Base-by-base conservation (phyloP, 2,329 filamentous ascomycete species). In the Paecilomyces variotii region DNA sequence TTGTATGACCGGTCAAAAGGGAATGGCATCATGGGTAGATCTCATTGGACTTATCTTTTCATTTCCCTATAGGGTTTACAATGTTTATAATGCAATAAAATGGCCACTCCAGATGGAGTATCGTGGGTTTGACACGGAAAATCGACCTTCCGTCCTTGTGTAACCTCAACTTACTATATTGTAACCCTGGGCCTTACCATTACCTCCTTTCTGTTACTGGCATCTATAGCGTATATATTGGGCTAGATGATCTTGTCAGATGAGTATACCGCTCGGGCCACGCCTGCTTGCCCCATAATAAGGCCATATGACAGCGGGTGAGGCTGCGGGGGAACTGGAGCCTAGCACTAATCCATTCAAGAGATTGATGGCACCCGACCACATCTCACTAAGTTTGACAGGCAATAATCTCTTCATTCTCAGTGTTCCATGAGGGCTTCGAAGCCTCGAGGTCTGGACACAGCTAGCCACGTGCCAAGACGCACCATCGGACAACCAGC, bases 181-280 rank as follows among this genome's bases (percentile, higher is more conserved):
- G 35, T 45, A 45, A 19, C 5, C 35, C 14, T 45, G 14, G 5
- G 12, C 2, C 30, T 32, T 45, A 6, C 35, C 35, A 19, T 45
- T n/a, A 6, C 35, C 35, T 45, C 35, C 35, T 45, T 45, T 45
- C 35, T 19, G 35, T 45, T 19, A 45, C 14, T 19, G 35, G 14
- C 35, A 45, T 45, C 4, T 19, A 45, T 45, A 45, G 57, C 57
- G 57, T 54, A 58, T 59, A 59, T 61, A 57, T 30, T 57, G 14
- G 24, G 50, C 32, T 52, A 35, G 39, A 45, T 45, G 39, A 45
- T 45, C 39, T 45, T 45, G 39, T 45, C 39, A 45, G 39, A 45
- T 45, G 39, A 45, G n/a, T 45, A 3, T 45, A 45, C 19, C 6
- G 14, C 35, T 2, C n/a, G 2, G 35, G 28, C 10, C 53, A 54